phyloP scores from a whole-genome alignment of 2,329 filamentous ascomycete genomes.

The Shiraia sp. region DNA sequence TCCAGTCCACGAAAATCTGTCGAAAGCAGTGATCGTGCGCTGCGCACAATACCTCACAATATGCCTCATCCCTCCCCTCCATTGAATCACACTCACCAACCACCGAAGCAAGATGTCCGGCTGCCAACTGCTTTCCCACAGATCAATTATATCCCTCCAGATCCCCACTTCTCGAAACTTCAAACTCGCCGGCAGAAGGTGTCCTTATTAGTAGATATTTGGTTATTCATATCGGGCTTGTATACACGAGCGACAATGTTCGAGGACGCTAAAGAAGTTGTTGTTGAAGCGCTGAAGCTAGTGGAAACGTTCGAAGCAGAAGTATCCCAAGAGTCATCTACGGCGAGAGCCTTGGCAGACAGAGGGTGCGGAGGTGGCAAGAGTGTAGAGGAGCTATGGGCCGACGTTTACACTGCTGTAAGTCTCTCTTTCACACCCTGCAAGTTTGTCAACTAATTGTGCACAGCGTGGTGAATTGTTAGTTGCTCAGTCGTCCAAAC shows the following conservation, averaged over 20 bases:
- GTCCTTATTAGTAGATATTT: conserved; percentile 72
- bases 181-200: conserved; percentile 61
- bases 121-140: conserved; percentile 47
- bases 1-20: conserved; percentile 29
- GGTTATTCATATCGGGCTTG: conserved; percentile 86
- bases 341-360: conserved; percentile 63
- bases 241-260: conserved; percentile 81
- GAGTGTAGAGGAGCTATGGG: conserved; percentile 82
- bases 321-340: conserved; percentile 64
- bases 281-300: conserved; percentile 79
- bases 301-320: conserved; percentile 72
- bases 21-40: conserved; percentile 39
- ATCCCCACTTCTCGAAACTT: conserved; percentile 55
- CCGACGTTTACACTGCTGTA: conserved; percentile 81
- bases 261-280: conserved; percentile 78
- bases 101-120: conserved; percentile 49
- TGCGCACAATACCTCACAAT: conserved; percentile 49
- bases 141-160: conserved; percentile 36
- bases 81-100: conserved; percentile 45
- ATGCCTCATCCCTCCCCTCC: conserved; percentile 43
- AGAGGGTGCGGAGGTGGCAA: conserved; percentile 79
- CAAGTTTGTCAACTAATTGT: conserved; percentile 7
- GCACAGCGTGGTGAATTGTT: conserved; percentile 68
- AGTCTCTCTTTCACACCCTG: conserved; percentile 39
- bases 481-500: conserved; percentile 63